Percentiles rank a stretch among this genome's conserved stretches.
Conservation (phyloP, 306 rosid genomes). For the Gastrolobium villosum region DNA sequence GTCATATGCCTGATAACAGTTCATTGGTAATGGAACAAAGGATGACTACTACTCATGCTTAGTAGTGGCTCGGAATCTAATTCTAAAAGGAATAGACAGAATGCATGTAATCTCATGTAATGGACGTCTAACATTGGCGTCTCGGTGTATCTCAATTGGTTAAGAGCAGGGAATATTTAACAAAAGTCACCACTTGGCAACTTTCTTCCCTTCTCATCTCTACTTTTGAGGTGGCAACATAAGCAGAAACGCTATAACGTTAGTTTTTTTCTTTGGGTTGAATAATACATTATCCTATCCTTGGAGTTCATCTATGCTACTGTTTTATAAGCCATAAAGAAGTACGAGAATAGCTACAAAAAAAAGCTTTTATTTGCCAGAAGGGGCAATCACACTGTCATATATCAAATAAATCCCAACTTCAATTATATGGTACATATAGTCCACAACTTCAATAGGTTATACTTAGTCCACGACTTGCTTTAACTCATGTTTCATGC, state of each 20-base stretch:
- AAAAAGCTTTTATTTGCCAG: too few species aligned
- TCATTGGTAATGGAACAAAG: conserved; percentile 35
- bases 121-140: not conserved
- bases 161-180: not conserved
- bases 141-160: not conserved
- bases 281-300: not conserved
- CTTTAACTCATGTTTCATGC: too few species aligned
- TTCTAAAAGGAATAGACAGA: conserved; percentile 34
- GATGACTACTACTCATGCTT: not conserved
- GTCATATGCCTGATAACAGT: not conserved
- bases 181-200: not conserved
- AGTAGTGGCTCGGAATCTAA: conserved; percentile 41
- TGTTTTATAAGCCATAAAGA: not conserved
- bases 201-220: not conserved
- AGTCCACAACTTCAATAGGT: too few species aligned
- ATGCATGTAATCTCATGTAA: conserved; percentile 24
- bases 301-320: not conserved
- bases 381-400: too few species aligned
- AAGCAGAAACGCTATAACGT: too few species aligned
- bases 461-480: too few species aligned
- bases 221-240: too few species aligned
- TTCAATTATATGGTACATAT: too few species aligned
- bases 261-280: too few species aligned
- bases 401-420: too few species aligned
- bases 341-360: too few species aligned